These are phyloP conservation scores for Musa acuminata DNA, from an alignment of 176 grass and related monocot genomes.

Conservation along the genomic window DNA sequence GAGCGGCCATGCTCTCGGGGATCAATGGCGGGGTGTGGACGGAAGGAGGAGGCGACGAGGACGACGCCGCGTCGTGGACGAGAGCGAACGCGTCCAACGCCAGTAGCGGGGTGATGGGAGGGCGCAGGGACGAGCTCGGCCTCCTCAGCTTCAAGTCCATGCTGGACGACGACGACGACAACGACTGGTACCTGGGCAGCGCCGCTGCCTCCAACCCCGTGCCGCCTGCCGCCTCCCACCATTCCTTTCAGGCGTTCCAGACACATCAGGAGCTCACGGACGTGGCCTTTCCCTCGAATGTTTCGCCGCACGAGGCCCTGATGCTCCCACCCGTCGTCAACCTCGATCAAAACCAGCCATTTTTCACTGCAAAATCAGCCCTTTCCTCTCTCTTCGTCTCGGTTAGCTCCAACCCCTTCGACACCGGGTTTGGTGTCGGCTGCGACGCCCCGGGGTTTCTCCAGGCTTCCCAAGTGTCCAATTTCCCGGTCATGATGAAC, in stretches of 20 bases:
- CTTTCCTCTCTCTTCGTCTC: conserved; percentile 39
- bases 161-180: conserved; percentile 42
- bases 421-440: conserved; percentile 66
- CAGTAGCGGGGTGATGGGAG: conserved; percentile 5
- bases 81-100: neutral
- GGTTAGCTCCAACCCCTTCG: conserved; percentile 31
- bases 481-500: conserved; percentile 26
- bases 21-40: conserved; percentile 51
- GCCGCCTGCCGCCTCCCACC: conserved; percentile 19
- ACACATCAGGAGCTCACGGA: conserved; percentile 25
- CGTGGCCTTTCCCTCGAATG: conserved; percentile 22
- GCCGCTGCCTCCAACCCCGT: neutral
- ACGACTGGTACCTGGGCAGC: conserved; percentile 37
- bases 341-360: conserved; percentile 22
- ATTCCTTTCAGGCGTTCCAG: conserved; percentile 13
- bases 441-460: conserved; percentile 25
- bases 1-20: conserved; percentile 48
- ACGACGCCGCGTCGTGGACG: conserved; percentile 17
- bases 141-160: conserved; percentile 33
- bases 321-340: conserved; percentile 18
- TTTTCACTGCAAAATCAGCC: conserved; percentile 15
- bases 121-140: conserved; percentile 28
- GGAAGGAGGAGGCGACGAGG: conserved; percentile 28
- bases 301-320: conserved; percentile 18
- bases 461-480: conserved; percentile 16